Percentiles rank a stretch among this genome's conserved stretches.
Conservation (phyloP, 495 filamentous ascomycete genomes). For the Haplographium delicatum region DNA sequence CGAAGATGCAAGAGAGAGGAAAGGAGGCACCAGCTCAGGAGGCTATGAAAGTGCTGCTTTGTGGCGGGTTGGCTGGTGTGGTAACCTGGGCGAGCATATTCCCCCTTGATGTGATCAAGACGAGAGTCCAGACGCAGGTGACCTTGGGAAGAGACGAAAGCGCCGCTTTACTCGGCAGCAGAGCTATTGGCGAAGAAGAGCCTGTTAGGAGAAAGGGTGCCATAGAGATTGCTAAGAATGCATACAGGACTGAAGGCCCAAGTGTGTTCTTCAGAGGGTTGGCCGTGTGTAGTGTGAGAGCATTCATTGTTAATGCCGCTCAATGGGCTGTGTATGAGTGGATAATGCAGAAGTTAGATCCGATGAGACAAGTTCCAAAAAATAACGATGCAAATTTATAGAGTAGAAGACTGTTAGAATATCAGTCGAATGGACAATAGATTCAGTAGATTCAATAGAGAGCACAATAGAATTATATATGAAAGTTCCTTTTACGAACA, state of each 20-base stretch:
- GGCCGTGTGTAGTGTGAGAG: slow-evolving; percentile 69
- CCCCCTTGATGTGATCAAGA: slow-evolving; percentile 86
- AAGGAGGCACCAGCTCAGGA: slow-evolving; percentile 36
- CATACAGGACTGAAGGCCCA: slow-evolving; percentile 60
- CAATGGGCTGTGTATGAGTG: slow-evolving; percentile 88
- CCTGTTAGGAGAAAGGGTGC: slow-evolving; percentile 41
- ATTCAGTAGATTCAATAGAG: slow-evolving; percentile 8
- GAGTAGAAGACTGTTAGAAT: too few species aligned
- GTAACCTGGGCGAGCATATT: slow-evolving; percentile 84
- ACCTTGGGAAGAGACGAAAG: neutral
- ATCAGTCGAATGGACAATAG: too few species aligned
- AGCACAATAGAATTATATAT: too few species aligned
- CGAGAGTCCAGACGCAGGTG: slow-evolving; percentile 67
- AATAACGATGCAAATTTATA: slow-evolving; percentile 1
- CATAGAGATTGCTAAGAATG: slow-evolving; percentile 53
- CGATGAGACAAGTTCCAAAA: neutral
- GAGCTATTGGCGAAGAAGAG: slow-evolving; percentile 13
- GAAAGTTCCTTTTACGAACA: too few species aligned
- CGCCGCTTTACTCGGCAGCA: slow-evolving; percentile 30
- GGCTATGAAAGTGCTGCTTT: slow-evolving; percentile 63
- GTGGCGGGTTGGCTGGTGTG: slow-evolving; percentile 79
- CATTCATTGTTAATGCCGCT: slow-evolving; percentile 78
- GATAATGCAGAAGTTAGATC: slow-evolving; percentile 56
- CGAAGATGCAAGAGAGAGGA: slow-evolving; percentile 11
- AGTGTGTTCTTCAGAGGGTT: slow-evolving; percentile 73